These are phyloP conservation scores for Amanita phalloides DNA, from an alignment of 768 basidiomycete species.

Conservation along the genomic window DNA sequence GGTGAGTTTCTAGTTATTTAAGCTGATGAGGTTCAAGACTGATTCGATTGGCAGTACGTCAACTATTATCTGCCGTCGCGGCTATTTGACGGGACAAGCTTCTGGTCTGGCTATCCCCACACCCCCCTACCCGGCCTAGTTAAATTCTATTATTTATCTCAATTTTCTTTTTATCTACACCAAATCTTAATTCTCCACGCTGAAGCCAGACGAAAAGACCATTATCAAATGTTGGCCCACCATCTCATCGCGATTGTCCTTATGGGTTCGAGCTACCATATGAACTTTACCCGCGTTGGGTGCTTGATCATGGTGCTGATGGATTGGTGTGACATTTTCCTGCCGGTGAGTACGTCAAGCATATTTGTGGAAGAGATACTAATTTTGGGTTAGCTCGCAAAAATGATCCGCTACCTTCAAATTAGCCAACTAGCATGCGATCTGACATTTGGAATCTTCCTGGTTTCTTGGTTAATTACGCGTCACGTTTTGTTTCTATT, in stretches of 20 bases:
- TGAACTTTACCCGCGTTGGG: conserved; percentile 82
- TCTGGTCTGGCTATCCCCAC: conserved; percentile 83
- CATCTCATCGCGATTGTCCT: conserved; percentile 83
- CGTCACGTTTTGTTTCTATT: conserved; percentile 75
- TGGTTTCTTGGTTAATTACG: conserved; percentile 85
- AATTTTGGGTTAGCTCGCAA: conserved; percentile 53
- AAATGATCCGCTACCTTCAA: conserved; percentile 86
- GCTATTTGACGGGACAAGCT: conserved; percentile 47
- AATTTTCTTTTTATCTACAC: conserved; percentile 85
- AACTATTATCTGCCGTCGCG: conserved; percentile 60
- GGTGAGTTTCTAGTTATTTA: conserved; percentile 42
- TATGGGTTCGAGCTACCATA: conserved; percentile 67
- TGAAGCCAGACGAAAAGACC: conserved; percentile 87
- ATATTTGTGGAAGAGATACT: background rate
- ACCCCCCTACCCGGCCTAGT: conserved; percentile 64
- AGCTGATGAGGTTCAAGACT: background rate
- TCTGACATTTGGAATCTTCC: conserved; percentile 66
- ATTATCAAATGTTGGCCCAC: conserved; percentile 93
- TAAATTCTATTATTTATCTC: conserved; percentile 85
- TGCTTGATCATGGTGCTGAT: conserved; percentile 85
- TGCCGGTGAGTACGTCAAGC: conserved; percentile 55
- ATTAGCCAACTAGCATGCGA: conserved; percentile 57
- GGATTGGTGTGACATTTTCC: conserved; percentile 89
- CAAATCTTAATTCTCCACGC: conserved; percentile 89
- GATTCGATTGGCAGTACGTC: conserved; percentile 50